Evolutionary conservation across 2,329 filamentous ascomycete species (phyloP).

Genomic region (Thielaviopsis punctulata): DNA sequence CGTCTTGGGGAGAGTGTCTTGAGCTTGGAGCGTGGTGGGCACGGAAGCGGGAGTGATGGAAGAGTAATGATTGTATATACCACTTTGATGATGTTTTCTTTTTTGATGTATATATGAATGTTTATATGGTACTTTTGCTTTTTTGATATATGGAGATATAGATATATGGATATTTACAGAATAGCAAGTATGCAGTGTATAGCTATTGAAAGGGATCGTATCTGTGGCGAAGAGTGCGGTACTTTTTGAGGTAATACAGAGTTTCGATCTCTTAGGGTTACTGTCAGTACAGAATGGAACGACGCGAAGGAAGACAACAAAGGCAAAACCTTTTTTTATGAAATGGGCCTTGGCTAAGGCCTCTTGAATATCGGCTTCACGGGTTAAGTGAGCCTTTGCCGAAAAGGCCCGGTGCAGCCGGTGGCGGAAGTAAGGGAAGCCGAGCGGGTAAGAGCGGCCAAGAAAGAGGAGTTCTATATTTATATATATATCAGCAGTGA

Average conservation of each 20-base stretch:
- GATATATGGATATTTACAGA: no score
- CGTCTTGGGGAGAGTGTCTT: slow-evolving; percentile 70
- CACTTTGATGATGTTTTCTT: neutral
- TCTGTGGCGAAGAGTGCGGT: slow-evolving; percentile 66
- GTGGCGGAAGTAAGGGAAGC: slow-evolving; percentile 62
- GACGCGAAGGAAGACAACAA: no score
- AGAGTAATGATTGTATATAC: neutral
- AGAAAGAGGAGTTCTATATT: slow-evolving; percentile 64
- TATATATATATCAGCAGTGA: neutral
- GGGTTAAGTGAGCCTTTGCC: slow-evolving; percentile 49
- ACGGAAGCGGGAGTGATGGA: slow-evolving; percentile 38
- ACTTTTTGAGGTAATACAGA: slow-evolving; percentile 86
- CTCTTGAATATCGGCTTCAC: slow-evolving; percentile 58
- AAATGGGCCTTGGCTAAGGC: slow-evolving; percentile 67
- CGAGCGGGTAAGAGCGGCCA: slow-evolving; percentile 72
- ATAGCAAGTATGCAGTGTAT: no score
- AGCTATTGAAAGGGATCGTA: slow-evolving; percentile 36
- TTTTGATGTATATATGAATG: neutral
- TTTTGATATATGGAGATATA: no score
- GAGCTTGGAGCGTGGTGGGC: slow-evolving; percentile 79
- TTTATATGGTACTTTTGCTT: neutral
- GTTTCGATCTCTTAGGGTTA: slow-evolving; percentile 61
- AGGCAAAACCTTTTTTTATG: slow-evolving; percentile 62
- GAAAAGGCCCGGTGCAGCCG: slow-evolving; percentile 76
- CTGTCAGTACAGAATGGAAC: no score